Base-by-base conservation (phyloP, 2,329 filamentous ascomycete species). In the Xylariaceae sp. region DNA sequence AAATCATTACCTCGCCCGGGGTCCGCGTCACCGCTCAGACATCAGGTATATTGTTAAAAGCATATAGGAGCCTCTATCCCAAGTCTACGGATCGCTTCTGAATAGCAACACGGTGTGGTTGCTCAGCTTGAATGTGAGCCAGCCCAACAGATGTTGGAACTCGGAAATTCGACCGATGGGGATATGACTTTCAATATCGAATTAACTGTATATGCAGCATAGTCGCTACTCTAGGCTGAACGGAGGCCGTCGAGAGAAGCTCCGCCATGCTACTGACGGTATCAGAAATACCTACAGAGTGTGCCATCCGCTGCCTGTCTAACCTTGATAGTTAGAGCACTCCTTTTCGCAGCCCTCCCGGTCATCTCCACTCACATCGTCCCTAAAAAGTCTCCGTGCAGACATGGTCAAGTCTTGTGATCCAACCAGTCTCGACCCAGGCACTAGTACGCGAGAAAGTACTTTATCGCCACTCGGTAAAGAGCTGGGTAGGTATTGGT, bases 301-400 rank as follows among this genome's bases (percentile, higher is more conserved):
- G 32, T 37, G 35, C 35, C 8, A 31, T 45, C 26, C 29, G 12
- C 26, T 8, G 27, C 4, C 27, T 32, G 27, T 46, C 55, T 44
- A 40, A 31, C 34, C 31, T 46, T 26, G 41, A 44, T 55, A 8
- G 43, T 19, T 47, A 44, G 29, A 40, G 35, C 51, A 35, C 32
- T 27, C 19, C 19, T 32, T 27, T 40, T 27, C 29, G 32, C 46
- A 50, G 34, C 41, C 56, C 48, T 51, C 40, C 27, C 32, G 30
- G 9, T 29, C 27, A 51, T 51, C 54, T 48, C 57, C 57, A 54
- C 57, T 35, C 51, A 50, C 42, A 51, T 55, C 49, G 41, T 41
- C 32, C 57, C 57, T 8, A 54, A 59, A 59, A 2, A 43, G 54
- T 57, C 49, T 44, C 40, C 51, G 30, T 54, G 57, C 57, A 59